Conservation (phyloP, 208 protist species). For the Vickermania spadyakhi region DNA sequence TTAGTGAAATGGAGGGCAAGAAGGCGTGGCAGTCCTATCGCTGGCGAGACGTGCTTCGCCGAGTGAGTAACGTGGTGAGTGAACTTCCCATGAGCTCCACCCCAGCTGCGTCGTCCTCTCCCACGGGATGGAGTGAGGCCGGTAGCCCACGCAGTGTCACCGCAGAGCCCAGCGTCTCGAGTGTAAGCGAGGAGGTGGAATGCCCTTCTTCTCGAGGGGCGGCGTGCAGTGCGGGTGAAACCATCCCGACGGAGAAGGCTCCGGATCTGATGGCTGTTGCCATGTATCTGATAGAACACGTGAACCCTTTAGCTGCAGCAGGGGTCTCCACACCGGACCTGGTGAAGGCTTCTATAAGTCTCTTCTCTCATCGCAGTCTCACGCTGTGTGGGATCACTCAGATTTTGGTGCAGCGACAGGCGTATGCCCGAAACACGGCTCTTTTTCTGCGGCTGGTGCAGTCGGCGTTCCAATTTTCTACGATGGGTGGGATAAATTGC, state of each 20-base stretch:
- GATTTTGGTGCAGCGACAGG: slow-evolving; percentile 7
- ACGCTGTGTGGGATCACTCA: background rate
- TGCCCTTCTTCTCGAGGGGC: no score
- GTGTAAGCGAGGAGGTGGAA: no score
- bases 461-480: slow-evolving; percentile 1
- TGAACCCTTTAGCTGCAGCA: background rate
- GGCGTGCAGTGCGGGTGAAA: no score
- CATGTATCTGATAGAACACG: slow-evolving; percentile 5
- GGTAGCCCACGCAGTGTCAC: background rate
- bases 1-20: slow-evolving; percentile 8
- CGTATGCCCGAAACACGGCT: slow-evolving; percentile 6
- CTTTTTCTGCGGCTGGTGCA: slow-evolving; percentile 9
- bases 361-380: background rate
- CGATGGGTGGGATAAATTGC: no score
- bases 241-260: no score
- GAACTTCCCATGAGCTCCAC: slow-evolving; percentile 17
- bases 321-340: slow-evolving; percentile 1
- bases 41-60: slow-evolving; percentile 54
- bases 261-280: no score
- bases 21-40: slow-evolving; percentile 31
- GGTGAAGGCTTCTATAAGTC: background rate
- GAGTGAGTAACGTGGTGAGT: slow-evolving; percentile 35
- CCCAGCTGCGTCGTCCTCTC: slow-evolving; percentile 22
- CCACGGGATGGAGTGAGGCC: slow-evolving; percentile 9
- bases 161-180: background rate